Base-by-base conservation (phyloP, 176 grass and related monocot genomes). In the Eragrostis curvula region DNA sequence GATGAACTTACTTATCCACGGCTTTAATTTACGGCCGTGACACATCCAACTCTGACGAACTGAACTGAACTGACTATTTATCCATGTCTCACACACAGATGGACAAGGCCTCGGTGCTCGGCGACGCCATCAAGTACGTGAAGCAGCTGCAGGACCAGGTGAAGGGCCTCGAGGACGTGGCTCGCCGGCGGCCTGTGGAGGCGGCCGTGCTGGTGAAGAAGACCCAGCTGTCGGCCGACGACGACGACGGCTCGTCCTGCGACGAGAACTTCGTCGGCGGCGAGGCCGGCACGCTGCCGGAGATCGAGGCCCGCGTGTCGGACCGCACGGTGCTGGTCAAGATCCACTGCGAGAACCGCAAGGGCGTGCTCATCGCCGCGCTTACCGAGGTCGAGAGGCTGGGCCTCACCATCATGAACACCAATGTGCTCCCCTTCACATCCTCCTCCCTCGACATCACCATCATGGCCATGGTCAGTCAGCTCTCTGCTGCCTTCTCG, bases 21-120 rank as follows among this genome's bases (percentile, higher is more conserved):
- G 68, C 39, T 16, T 1, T 10, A 45, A 7, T 24, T 17, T 1
- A 39, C 23, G 20, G 6, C 45, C 29, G 3, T 13, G 56, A 71
- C 45, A n/a, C 32, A 10, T 15, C 47, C n/a, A 67, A 20, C 3
- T 41, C 53, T 29, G 52, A 63, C 25, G 41, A 85, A 61, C 65
- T 66, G 65, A 85, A 50, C 65, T 71, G 60, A 74, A 81, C 78
- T 28, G 21, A 72, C 42, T 51, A 20, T 12, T 17, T 64, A 47
- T 20, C 3, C 3, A 24, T 30, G 41, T 9, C 24, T 68, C 29
- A 70, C 66, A 97, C 29, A 70, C 66, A 97, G 97, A 96, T 99
- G 97, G 97, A 99, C 88, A 99, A 99, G 87, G 97, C 97, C 51
- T 96, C 97, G 0, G 97, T 99, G 74, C 89, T 99, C n/a, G 89